Conservation (phyloP, 2,329 filamentous ascomycete genomes). For the Corniculantispora saksenae region DNA sequence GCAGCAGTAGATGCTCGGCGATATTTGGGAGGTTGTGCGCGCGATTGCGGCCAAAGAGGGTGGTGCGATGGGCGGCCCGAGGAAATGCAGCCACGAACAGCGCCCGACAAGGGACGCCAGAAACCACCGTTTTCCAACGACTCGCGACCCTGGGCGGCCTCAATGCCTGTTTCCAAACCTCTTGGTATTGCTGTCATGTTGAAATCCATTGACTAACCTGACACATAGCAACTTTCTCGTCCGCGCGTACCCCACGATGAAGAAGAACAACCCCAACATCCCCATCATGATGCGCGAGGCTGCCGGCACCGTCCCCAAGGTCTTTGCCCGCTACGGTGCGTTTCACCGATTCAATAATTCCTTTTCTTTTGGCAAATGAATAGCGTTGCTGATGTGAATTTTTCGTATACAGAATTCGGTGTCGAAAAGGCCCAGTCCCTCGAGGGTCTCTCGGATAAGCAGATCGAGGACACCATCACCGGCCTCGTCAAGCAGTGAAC, state of each 20-base stretch:
- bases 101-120: not conserved
- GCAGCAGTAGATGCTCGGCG: no score
- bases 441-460: conserved; percentile 60
- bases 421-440: conserved; percentile 59
- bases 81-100: not conserved
- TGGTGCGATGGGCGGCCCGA: not conserved
- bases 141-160: no score
- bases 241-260: conserved; percentile 95
- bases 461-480: conserved; percentile 61
- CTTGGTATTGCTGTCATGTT: no score
- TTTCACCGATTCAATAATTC: no score
- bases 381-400: not conserved
- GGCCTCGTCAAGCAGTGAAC: conserved; percentile 48
- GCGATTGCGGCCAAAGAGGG: not conserved
- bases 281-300: conserved; percentile 97
- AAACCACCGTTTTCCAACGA: no score
- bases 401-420: conserved; percentile 48
- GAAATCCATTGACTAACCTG: conserved; percentile 21
- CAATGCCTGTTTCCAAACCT: no score
- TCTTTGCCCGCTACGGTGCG: conserved; percentile 90
- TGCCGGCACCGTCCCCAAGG: conserved; percentile 75
- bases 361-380: no score
- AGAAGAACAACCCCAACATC: conserved; percentile 94
- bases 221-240: conserved; percentile 72
- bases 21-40: not conserved